A percentile compares a stretch with the other conserved stretches of the same genome.
phyloP scores from a whole-genome alignment of 2,329 filamentous ascomycete species.

The Ophiosphaerella herpotricha region DNA sequence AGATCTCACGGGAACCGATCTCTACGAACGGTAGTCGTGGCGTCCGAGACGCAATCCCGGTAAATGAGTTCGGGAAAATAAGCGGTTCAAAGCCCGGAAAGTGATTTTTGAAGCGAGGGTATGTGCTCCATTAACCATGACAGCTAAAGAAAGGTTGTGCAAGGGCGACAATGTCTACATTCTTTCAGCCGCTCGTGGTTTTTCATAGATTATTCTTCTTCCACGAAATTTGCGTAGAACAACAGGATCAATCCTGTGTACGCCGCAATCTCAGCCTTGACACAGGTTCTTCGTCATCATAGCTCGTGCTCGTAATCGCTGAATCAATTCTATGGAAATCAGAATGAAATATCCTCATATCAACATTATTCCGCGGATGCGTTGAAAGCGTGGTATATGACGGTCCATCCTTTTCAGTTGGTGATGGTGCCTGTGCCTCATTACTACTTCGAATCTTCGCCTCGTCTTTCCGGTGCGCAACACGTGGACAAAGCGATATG shows the following conservation, averaged over 20 bases:
- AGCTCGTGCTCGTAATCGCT: background rate
- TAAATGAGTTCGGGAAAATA: too few relatives aligned
- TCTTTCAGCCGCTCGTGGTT: too few relatives aligned
- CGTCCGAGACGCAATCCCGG: too few relatives aligned
- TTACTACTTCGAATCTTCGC: background rate
- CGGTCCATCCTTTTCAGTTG: background rate
- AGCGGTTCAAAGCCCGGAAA: too few relatives aligned
- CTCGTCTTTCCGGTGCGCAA: background rate
- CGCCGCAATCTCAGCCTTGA: background rate
- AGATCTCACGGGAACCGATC: too few relatives aligned
- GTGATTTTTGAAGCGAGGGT: too few relatives aligned
- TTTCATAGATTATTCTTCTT: too few relatives aligned
- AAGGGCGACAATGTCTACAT: too few relatives aligned
- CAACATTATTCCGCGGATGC: background rate
- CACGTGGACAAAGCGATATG: background rate
- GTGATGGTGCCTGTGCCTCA: background rate
- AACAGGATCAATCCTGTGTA: background rate
- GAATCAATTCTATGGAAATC: constrained; percentile 2
- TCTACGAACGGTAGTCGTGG: too few relatives aligned
- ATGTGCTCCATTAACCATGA: too few relatives aligned
- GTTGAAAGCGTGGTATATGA: background rate
- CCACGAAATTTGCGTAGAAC: too few relatives aligned
- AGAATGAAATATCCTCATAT: background rate
- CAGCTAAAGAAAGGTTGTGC: too few relatives aligned
- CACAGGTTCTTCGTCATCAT: background rate